Percentiles rank a stretch among this genome's conserved stretches.
phyloP scores from a whole-genome alignment of 2,329 filamentous ascomycete genomes.

The Sphaerostilbella broomeana region DNA sequence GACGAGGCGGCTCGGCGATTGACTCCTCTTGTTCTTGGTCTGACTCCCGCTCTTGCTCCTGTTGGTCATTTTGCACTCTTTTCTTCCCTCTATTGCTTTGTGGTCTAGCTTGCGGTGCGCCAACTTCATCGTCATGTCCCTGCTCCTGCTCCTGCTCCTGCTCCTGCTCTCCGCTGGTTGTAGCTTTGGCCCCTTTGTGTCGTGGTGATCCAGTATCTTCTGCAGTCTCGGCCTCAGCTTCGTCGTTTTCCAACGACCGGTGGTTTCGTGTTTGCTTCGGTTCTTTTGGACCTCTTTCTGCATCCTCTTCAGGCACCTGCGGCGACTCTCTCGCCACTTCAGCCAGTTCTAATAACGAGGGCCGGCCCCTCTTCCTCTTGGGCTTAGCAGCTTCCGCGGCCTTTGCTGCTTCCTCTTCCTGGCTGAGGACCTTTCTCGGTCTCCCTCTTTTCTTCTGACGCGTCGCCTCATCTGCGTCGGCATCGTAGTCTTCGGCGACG shows the following conservation, averaged over 20 bases:
- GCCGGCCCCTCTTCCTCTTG: slow-evolving; percentile 24
- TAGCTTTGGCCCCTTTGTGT: too few relatives aligned
- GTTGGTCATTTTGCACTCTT: slow-evolving; percentile 18
- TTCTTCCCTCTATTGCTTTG: slow-evolving; percentile 12
- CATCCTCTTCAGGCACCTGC: too few relatives aligned
- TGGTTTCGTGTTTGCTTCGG: slow-evolving; percentile 32
- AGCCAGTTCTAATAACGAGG: slow-evolving; percentile 18
- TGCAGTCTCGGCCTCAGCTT: slow-evolving; percentile 7
- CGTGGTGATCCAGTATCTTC: not conserved
- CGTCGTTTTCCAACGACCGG: slow-evolving; percentile 20
- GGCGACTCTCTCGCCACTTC: too few relatives aligned
- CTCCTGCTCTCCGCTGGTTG: too few relatives aligned
- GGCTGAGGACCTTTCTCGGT: slow-evolving; percentile 7
- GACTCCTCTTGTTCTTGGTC: slow-evolving; percentile 15
- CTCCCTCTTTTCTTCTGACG: slow-evolving; percentile 23
- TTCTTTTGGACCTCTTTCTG: too few relatives aligned
- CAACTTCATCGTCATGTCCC: slow-evolving; percentile 5
- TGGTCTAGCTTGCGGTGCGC: slow-evolving; percentile 2
- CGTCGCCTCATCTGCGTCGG: slow-evolving; percentile 20
- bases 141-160: slow-evolving; percentile 11
- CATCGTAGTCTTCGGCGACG: slow-evolving; percentile 16
- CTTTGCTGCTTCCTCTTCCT: not conserved
- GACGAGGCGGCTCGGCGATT: slow-evolving; percentile 12
- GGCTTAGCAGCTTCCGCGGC: not conserved
- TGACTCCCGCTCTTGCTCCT: slow-evolving; percentile 12